Conservation (phyloP, 2,329 filamentous ascomycete genomes). For the Sarocladiaceae sp. region DNA sequence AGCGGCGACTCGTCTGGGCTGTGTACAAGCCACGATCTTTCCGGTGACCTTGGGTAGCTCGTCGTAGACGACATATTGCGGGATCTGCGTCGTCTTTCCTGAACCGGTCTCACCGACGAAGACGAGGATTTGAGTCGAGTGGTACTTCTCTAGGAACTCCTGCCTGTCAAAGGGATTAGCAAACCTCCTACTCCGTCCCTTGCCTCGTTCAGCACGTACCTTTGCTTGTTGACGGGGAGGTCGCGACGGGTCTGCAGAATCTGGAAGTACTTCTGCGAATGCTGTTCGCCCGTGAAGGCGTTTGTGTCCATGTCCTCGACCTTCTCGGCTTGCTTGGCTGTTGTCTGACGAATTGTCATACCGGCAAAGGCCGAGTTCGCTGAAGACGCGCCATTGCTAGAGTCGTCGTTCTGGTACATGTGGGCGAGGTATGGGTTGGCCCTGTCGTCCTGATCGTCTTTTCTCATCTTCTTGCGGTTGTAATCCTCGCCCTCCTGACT, state of each 20-base stretch:
- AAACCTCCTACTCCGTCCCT: not conserved
- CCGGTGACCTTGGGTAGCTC: constrained; percentile 79
- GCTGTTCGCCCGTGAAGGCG: constrained; percentile 72
- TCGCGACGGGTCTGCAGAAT: constrained; percentile 80
- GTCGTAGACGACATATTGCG: constrained; percentile 96
- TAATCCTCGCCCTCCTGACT: constrained; percentile 36
- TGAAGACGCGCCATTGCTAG: constrained; percentile 29
- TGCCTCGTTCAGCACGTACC: constrained; percentile 39
- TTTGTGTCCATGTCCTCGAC: constrained; percentile 79
- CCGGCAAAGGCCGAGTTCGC: constrained; percentile 49
- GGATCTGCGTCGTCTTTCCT: constrained; percentile 98
- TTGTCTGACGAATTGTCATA: constrained; percentile 75
- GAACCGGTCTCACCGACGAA: constrained; percentile 99
- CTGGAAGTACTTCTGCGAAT: constrained; percentile 80
- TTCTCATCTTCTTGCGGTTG: constrained; percentile 38
- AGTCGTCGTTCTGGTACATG: constrained; percentile 56
- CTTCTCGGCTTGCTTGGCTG: constrained; percentile 62
- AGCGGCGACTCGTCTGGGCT: constrained; percentile 93
- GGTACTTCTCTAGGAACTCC: constrained; percentile 91
- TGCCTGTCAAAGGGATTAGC: constrained; percentile 43
- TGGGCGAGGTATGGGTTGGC: constrained; percentile 90
- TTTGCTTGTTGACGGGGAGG: constrained; percentile 86
- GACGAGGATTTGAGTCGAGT: constrained; percentile 90
- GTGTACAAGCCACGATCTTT: constrained; percentile 95
- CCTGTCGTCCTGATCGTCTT: constrained; percentile 25